A percentile compares a stretch with the other conserved stretches of the same genome.
phyloP scores from a whole-genome alignment of 1,139 yeast species.

The Blastobotrys indianensis region DNA sequence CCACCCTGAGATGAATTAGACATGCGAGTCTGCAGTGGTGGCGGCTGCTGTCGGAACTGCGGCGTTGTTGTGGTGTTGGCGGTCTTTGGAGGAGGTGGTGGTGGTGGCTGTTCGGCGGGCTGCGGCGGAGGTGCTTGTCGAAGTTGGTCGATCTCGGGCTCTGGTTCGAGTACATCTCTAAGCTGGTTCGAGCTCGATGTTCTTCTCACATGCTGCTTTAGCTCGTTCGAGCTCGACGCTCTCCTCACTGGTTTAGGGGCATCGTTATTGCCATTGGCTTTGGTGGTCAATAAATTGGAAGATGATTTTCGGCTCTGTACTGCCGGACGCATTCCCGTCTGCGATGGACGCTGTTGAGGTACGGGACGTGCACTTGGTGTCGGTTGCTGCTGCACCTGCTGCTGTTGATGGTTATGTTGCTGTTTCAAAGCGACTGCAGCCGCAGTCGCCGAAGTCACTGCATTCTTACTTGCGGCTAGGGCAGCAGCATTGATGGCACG shows the following conservation, averaged over 20 bases:
- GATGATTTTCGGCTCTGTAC: neutral
- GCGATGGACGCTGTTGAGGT: neutral
- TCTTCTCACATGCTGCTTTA: too few relatives aligned
- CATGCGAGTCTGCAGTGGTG: constrained; percentile 11
- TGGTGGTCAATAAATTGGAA: neutral
- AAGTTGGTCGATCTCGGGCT: too few relatives aligned
- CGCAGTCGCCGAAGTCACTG: constrained; percentile 21
- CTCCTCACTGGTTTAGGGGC: too few relatives aligned
- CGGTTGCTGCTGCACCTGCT: constrained; percentile 10
- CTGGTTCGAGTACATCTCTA: too few relatives aligned
- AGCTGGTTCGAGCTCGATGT: too few relatives aligned
- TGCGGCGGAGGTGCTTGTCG: constrained; percentile 10
- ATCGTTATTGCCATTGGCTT: neutral
- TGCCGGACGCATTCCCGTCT: constrained; percentile 7
- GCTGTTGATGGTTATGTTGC: constrained; percentile 15
- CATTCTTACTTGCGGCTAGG: constrained; percentile 7
- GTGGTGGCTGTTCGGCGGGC: constrained; percentile 7
- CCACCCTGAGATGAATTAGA: constrained; percentile 1
- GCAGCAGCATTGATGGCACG: constrained; percentile 17
- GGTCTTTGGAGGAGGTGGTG: constrained; percentile 17
- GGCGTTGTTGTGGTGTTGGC: constrained; percentile 11
- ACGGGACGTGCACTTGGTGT: neutral
- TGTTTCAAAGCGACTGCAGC: constrained; percentile 26
- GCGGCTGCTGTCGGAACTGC: constrained; percentile 9
- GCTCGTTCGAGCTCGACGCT: too few relatives aligned